Base-by-base conservation (phyloP, 2,329 filamentous ascomycete species). In the Thielaviopsis ethacetica region DNA sequence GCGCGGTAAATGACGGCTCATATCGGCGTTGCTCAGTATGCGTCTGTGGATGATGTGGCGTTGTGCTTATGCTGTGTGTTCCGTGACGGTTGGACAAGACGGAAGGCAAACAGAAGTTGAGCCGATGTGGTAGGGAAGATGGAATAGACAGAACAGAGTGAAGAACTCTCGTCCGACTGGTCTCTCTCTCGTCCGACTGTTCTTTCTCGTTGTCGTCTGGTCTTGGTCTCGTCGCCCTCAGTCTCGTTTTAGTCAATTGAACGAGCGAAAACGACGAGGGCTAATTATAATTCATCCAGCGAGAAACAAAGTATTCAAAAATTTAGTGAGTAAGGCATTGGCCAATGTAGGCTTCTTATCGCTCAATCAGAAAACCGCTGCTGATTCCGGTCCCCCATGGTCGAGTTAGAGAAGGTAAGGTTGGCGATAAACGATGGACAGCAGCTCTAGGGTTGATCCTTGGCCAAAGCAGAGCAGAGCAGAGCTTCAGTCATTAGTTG, bases 1-100 rank as follows among this genome's bases (percentile, higher is more conserved):
- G 19, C 60, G 66, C 63, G 62, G 66, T 65, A 68, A 71, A 71
- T 74, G 69, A 67, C 72, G 73, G 64, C 71, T 70, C 72, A 74
- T 73, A 63, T 64, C 49, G 53, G 24, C 52, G 63, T 41, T 51
- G 52, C 52, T 41, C 22, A 54, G 57, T 54, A 12, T 3, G 26
- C 17, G 53, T 34, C 52, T 41, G 50, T 17, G 53, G 44, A 59
- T 62, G 61, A 51, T 49, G 27, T 24, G 56, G 54, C 38, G 34
- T 22, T 49, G 38, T 21, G 57, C 38, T 52, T 58, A 59, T 56
- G 53, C 53, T 21, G 53, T 54, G 26, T 49, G 10, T 34, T 34
- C 44, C 17, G n/a, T 19, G 5, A 49, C 21, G 44, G 44, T 49
- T 49, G 44, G 44, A 49, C 44, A 49, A 49, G 44, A 49, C 44